These are phyloP conservation scores for Metarhizium humberi DNA, from an alignment of 2,329 filamentous ascomycete species.

Conservation along the genomic window DNA sequence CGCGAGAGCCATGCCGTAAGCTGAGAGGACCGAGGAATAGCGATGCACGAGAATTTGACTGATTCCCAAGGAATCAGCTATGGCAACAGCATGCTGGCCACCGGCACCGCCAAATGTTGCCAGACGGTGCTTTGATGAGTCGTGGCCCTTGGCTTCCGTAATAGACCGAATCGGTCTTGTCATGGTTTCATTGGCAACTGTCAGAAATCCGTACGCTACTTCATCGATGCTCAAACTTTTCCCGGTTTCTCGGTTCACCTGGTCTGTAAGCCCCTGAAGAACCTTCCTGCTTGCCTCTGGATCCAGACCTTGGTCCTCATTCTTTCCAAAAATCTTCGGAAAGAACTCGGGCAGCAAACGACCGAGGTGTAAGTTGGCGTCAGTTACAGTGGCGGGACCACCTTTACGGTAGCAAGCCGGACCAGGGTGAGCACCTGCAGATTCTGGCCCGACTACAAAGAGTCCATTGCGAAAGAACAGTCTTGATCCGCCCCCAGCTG, in stretches of 20 bases:
- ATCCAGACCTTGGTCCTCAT: conserved; percentile 23
- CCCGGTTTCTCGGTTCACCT: conserved; percentile 25
- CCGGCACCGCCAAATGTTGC: conserved; percentile 29
- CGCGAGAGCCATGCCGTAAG: conserved; percentile 36
- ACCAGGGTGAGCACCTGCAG: conserved; percentile 60
- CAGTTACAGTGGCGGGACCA: conserved; percentile 62
- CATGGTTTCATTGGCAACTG: conserved; percentile 28
- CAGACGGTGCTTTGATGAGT: conserved; percentile 24
- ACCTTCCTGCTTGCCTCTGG: conserved; percentile 28
- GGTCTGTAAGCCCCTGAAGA: conserved; percentile 30
- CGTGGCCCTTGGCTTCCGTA: conserved; percentile 25
- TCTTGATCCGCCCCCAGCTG: conserved; percentile 63
- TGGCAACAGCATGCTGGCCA: conserved; percentile 34
- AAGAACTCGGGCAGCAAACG: conserved; percentile 54
- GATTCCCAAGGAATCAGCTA: conserved; percentile 34
- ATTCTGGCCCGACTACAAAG: conserved; percentile 65
- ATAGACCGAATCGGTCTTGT: conserved; percentile 24
- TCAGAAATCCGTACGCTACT: conserved; percentile 26
- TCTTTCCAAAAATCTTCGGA: conserved; percentile 44
- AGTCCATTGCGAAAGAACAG: conserved; percentile 64
- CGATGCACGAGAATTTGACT: conserved; percentile 31
- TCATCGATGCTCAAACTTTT: conserved; percentile 23
- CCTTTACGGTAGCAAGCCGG: conserved; percentile 67
- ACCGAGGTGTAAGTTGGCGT: conserved; percentile 62
- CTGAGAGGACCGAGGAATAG: conserved; percentile 36